phyloP scores from a whole-genome alignment of 1,284 basidiomycete species.

The Moniliella sp. region DNA sequence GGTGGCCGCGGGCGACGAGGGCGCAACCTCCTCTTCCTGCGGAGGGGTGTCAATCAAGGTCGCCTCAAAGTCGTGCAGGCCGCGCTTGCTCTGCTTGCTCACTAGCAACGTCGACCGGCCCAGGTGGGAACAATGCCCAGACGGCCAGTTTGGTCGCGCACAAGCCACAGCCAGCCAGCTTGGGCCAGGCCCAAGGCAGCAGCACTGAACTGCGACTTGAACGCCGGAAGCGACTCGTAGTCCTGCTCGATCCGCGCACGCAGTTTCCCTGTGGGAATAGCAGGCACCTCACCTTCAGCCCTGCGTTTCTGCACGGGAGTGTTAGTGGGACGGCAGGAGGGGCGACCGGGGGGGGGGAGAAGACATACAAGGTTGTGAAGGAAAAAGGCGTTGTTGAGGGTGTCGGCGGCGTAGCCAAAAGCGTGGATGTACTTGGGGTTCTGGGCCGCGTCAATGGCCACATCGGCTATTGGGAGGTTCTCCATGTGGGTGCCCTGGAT shows the following conservation, averaged over 20 bases:
- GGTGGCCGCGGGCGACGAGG: too few relatives aligned
- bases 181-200: conserved; percentile 52
- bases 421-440: conserved; percentile 47
- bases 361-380: conserved; percentile 59
- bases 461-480: conserved; percentile 48
- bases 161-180: conserved; percentile 71
- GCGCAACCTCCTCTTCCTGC: too few relatives aligned
- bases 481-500: conserved; percentile 38
- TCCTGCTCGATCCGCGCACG: background rate
- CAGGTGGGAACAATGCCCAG: conserved; percentile 63
- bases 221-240: conserved; percentile 47
- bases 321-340: too few relatives aligned
- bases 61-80: too few relatives aligned
- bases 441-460: conserved; percentile 50
- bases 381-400: conserved; percentile 90
- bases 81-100: too few relatives aligned
- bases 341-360: too few relatives aligned
- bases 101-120: conserved; percentile 74
- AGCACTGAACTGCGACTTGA: conserved; percentile 57
- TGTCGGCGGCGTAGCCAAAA: conserved; percentile 76
- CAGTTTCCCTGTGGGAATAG: too few relatives aligned
- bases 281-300: too few relatives aligned
- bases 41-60: too few relatives aligned
- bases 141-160: conserved; percentile 45
- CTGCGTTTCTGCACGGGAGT: too few relatives aligned